Percentiles rank a stretch among this genome's conserved stretches.
phyloP scores from a whole-genome alignment of 1,284 basidiomycete genomes.

The Sporisorium exsertum region DNA sequence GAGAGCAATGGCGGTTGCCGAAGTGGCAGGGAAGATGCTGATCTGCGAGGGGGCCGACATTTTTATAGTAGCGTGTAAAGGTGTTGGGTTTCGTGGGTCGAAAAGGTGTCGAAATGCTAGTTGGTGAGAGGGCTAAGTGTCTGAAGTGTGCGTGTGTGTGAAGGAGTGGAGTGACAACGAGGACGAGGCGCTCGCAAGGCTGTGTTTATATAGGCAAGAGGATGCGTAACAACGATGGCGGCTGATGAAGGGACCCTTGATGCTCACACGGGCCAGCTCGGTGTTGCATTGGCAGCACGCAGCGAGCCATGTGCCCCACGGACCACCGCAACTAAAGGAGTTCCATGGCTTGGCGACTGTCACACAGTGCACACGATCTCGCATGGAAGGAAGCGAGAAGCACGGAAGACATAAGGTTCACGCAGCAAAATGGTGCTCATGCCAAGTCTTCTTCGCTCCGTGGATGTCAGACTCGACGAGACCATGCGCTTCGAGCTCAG shows the following conservation, averaged over 20 bases:
- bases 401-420: background rate
- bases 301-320: no score
- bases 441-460: background rate
- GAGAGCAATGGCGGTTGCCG: conserved; percentile 11
- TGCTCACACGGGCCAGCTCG: background rate
- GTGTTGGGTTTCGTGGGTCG: background rate
- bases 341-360: background rate
- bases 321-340: background rate
- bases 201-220: conserved; percentile 8
- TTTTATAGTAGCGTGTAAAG: no score
- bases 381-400: background rate
- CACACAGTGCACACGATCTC: background rate
- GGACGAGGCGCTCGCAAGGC: background rate
- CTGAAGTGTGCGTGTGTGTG: no score
- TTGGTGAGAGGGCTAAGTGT: no score
- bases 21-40: conserved; percentile 40
- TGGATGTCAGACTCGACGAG: background rate
- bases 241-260: background rate
- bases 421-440: background rate
- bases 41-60: conserved; percentile 28
- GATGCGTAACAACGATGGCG: background rate
- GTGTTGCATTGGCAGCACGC: background rate
- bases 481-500: background rate
- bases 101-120: background rate
- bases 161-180: background rate